Evolutionary conservation across 129 eudicot genomes (phyloP), one percentile per base, ranked within the genome.

Genomic region (Tanacetum coccineum): DNA sequence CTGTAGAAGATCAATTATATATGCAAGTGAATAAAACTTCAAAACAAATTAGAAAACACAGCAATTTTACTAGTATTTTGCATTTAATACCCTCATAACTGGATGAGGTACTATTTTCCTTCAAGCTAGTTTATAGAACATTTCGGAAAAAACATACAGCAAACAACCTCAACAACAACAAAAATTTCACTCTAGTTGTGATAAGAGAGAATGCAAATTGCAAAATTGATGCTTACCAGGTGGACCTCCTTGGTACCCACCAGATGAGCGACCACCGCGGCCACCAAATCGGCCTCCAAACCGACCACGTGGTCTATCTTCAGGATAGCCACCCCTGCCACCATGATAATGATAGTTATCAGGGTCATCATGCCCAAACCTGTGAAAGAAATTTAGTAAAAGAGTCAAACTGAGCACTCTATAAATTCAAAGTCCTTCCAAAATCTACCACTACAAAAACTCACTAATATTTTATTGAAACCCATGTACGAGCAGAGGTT

Each of bases 291-390:
- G 42, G 42, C 42, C 42, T 63, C 65, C 78, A 68, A 70, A 79
- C 73, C 98, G 83, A 58, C 98, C 98, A 81, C 82, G 91, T 50
- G 89, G 78, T 79, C 96, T 91, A 62, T 91, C 98, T 78, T 85
- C 91, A 19, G 82, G 79, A 86, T 83, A 91, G 57, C 88, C 90
- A 74, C 82, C 82, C 76, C 95, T 83, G 64, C 90, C 89, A 4
- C 86, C 97, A 44, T 87, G 93, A 64, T 91, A 91, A 2, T 88
- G 94, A 81, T 91, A 83, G 18, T 91, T 95, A 70, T 91, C 83
- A 69, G 79, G 86, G 59, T 83, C 42, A 76, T 91, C 96, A 85
- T 85, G 80, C 51, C 89, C 95, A 77, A 85, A 88, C 87, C 98
- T 91, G 90, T 48, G 70, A 9, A 46, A 56, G 40, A 73, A 55